Evolutionary conservation across 2,329 filamentous ascomycete species (phyloP), one percentile per base, ranked within the genome.

Genomic region (Verruconis gallopava): DNA sequence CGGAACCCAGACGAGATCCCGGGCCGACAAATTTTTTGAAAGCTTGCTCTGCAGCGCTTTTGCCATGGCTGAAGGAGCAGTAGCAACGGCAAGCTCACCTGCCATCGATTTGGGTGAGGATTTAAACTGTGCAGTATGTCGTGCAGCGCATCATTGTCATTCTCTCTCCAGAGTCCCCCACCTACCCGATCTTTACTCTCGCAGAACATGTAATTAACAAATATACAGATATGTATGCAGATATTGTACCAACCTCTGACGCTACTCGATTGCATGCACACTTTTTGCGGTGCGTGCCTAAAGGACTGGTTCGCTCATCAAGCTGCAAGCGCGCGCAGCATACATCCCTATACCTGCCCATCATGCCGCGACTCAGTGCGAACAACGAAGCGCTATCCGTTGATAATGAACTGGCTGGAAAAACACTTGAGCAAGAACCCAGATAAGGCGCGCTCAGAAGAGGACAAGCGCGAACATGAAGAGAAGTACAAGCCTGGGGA

Each of bases 271-370:
- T 94, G 86, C 58, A 75, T 94, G 35, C 86, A 94, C 64, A 95
- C 89, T 36, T 98, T 93, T 62, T 98, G 91, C 67, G 91, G 88
- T 49, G 82, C 84, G 30, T 98, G 91, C 57, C 62, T 96, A 45
- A 94, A 93, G 61, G 85, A 93, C 66, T 98, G 91, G 91, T 98
- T 96, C 58, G 67, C 70, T 48, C 91, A 78, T 61, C 85, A 94
- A 59, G 78, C 79, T 28, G 67, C 70, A 21, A 68, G 69, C 12
- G 72, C 72, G 34, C 72, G 71, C 32, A 64, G 60, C 44, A 62
- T 41, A 55, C 64, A 70, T 41, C 72, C 71, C 36, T 93, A 85
- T 59, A 95, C 86, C 36, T 98, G 91, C 64, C 91, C 91, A 32
- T 82, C 85, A 63, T 98, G 91, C 64, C 84, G 91, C 49, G 84